These are phyloP conservation scores for Macadamia tetraphylla DNA, from an alignment of 164 flowering plant species.

Conservation along the genomic window DNA sequence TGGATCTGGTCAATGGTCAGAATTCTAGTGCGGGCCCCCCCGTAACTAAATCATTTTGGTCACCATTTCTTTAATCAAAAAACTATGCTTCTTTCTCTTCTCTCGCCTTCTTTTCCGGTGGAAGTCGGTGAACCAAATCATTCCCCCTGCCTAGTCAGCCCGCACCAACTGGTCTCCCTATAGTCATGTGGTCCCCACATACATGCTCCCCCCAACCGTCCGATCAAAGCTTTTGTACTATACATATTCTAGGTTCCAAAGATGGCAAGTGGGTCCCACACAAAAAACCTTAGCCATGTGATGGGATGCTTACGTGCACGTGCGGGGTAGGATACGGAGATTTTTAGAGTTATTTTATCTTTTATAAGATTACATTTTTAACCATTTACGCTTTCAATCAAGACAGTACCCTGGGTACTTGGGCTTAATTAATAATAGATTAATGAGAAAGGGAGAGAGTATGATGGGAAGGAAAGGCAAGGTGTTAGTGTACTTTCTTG, in stretches of 20 bases:
- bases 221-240: conserved; percentile 4
- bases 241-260: neutral
- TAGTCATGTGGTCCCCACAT: neutral
- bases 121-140: conserved; percentile 9
- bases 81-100: neutral
- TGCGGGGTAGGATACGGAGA: neutral
- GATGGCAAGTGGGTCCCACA: conserved; percentile 16
- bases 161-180: too few relatives aligned
- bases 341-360: neutral
- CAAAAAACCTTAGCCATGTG: conserved; percentile 21
- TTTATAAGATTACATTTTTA: too few relatives aligned
- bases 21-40: neutral
- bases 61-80: neutral
- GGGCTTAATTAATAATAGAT: too few relatives aligned
- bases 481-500: neutral
- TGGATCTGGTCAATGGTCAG: conserved; percentile 34
- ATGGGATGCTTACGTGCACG: conserved; percentile 17
- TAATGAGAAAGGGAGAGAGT: too few relatives aligned
- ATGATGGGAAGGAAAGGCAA: neutral
- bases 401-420: too few relatives aligned
- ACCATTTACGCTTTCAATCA: too few relatives aligned
- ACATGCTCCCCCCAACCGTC: neutral
- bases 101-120: conserved; percentile 14
- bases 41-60: conserved; percentile 11
- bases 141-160: too few relatives aligned